These are phyloP conservation scores for Oxytropis ochrocephala DNA, from an alignment of 306 rosid species.

Conservation along the genomic window DNA sequence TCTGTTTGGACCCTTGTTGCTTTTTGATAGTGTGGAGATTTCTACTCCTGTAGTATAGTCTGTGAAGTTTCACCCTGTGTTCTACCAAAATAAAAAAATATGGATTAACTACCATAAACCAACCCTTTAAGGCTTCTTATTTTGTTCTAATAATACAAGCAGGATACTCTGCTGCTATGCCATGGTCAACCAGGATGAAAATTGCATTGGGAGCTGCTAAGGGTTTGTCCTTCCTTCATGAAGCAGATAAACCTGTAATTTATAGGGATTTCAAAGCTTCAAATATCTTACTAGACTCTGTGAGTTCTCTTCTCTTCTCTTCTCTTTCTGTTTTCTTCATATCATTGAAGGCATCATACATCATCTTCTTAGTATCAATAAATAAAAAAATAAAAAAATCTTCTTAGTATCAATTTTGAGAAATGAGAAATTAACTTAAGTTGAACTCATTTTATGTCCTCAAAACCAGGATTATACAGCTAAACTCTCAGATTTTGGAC, in stretches of 20 bases:
- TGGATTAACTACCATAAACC: neutral
- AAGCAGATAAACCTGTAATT: slow-evolving; percentile 68
- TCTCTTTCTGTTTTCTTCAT: neutral
- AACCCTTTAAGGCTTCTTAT: neutral
- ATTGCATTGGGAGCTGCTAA: slow-evolving; percentile 68
- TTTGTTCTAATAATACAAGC: neutral
- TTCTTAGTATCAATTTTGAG: neutral
- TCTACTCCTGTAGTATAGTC: too few relatives aligned
- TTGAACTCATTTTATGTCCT: neutral
- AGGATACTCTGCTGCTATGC: slow-evolving; percentile 60
- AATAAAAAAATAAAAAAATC: too few relatives aligned
- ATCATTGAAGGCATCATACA: neutral
- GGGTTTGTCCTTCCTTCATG: slow-evolving; percentile 75
- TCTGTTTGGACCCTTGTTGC: too few relatives aligned
- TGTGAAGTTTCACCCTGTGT: too few relatives aligned
- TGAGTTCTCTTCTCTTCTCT: slow-evolving; percentile 21
- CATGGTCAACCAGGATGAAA: slow-evolving; percentile 81
- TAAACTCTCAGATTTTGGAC: slow-evolving; percentile 73
- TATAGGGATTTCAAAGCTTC: slow-evolving; percentile 84
- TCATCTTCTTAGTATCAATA: neutral
- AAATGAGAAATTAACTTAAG: neutral
- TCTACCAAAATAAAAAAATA: too few relatives aligned
- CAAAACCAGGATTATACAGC: slow-evolving; percentile 60
- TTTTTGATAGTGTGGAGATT: too few relatives aligned
- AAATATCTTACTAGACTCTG: slow-evolving; percentile 71